Conservation (phyloP, 371 early-diverging fungal genomes). For the Mortierella sp. region DNA sequence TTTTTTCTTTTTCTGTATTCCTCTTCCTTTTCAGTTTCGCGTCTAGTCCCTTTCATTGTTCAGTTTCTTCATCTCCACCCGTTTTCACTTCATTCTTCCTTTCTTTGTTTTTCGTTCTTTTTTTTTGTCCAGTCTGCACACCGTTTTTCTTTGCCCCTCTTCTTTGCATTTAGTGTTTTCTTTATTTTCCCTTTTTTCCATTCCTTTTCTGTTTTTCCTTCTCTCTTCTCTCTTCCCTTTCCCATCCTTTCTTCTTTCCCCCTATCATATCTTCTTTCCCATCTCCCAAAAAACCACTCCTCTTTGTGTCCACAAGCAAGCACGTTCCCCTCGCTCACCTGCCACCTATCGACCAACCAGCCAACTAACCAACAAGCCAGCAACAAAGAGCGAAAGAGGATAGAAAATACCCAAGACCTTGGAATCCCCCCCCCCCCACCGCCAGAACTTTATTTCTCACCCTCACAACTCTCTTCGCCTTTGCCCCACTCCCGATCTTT, state of each 20-base stretch:
- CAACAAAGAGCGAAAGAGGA: not conserved
- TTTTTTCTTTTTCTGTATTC: not conserved
- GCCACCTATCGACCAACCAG: not conserved
- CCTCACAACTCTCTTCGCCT: not conserved
- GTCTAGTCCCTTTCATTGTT: not conserved
- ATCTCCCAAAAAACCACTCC: conserved; percentile 1
- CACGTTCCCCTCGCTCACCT: not conserved
- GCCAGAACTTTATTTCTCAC: conserved; percentile 7
- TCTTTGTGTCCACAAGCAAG: not conserved
- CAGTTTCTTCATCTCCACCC: not conserved
- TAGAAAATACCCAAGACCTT: conserved; percentile 4
- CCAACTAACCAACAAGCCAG: not conserved
- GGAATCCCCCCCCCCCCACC: not conserved
- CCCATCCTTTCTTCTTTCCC: not conserved
- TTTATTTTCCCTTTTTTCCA: not conserved
- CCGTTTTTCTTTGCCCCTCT: not conserved
- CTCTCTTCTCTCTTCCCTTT: not conserved
- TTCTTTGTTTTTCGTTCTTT: not conserved
- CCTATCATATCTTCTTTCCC: not conserved
- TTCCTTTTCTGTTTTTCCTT: not conserved
- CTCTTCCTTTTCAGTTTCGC: not conserved
- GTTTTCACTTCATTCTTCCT: too few species aligned
- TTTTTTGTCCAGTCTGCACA: not conserved
- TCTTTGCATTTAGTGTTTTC: not conserved
- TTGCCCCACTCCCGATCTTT: not conserved